phyloP scores from a whole-genome alignment of 2,329 filamentous ascomycete species.

The Colletotrichum graminicola region DNA sequence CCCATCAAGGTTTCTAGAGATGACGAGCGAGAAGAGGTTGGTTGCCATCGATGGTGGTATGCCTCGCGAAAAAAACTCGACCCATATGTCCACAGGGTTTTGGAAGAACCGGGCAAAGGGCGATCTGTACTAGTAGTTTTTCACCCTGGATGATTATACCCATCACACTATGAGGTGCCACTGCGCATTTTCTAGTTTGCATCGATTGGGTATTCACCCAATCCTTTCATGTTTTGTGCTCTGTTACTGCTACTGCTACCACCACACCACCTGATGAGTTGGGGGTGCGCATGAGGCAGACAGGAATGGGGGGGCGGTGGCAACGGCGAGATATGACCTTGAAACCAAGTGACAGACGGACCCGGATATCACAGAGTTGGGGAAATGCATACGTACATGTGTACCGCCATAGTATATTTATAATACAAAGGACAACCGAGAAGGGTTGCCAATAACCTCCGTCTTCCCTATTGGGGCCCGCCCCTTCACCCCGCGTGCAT shows the following conservation, averaged over 20 bases:
- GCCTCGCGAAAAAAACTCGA: conserved; percentile 18
- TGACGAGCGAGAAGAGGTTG: conserved; percentile 22
- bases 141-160: conserved; percentile 40
- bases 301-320: neutral
- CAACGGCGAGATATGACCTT: neutral
- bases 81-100: neutral
- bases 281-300: neutral
- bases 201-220: conserved; percentile 26
- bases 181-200: conserved; percentile 28
- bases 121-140: conserved; percentile 38
- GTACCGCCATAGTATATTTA: conserved; percentile 29
- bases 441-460: neutral
- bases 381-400: conserved; percentile 32
- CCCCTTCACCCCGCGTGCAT: neutral
- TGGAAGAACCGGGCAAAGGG: conserved; percentile 10
- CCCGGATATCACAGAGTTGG: neutral
- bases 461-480: neutral
- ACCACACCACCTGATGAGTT: neutral
- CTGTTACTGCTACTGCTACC: neutral
- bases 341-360: neutral
- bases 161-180: conserved; percentile 29
- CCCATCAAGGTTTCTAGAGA: conserved; percentile 21
- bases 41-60: neutral
- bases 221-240: conserved; percentile 3
- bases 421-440: conserved; percentile 13